Base-by-base conservation (phyloP, 2,329 filamentous ascomycete species). In the Knufia fluminis region DNA sequence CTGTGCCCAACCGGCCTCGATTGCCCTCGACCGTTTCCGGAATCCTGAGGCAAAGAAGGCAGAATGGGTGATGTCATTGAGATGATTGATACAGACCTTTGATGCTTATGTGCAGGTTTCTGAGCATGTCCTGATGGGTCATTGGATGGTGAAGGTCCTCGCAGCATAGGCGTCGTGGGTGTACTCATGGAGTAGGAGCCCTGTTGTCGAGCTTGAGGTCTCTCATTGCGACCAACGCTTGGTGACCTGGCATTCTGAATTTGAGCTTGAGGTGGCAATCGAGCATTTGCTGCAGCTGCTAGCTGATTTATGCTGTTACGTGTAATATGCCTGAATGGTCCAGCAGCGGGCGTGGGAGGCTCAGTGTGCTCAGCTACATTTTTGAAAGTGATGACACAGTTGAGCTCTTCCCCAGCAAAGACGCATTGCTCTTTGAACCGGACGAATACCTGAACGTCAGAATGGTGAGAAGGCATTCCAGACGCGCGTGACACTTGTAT, bases 381-480 rank as follows among this genome's bases (percentile, higher is more conserved):
- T 70, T 85, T 91, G 71, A 98, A 98, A 45, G 87, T 96, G 66
- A 98, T 94, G 58, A 83, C 89, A 70, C 92, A 97, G 71, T 90
- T 86, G 63, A 97, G 79, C 63, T 95, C 85, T 74, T 98, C 92
- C 68, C 92, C 92, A 50, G 92, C 87, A 70, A 97, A 98, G 61
- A 98, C 87, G 54, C 86, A 90, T 67, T 91, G 83, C 64, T 94
- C 86, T 66, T 88, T 85, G 86, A 91, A 98, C 71, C 84, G 83
- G 67, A 98, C 87, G 67, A 91, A 95, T 68, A 96, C 91, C 67
- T 90, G 86, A 66, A 98, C 88, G 73, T 94, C 91, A 69, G 76
- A 79, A 64, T 71, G 70, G 73, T 94, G 91, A 69, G 76, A 79
- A 64, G 71, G 70, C 66, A 73, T 72, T 40, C 24, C 47, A 44